Evolutionary conservation across 140 eudicot species (phyloP).

Genomic region (Senecio squalidus): DNA sequence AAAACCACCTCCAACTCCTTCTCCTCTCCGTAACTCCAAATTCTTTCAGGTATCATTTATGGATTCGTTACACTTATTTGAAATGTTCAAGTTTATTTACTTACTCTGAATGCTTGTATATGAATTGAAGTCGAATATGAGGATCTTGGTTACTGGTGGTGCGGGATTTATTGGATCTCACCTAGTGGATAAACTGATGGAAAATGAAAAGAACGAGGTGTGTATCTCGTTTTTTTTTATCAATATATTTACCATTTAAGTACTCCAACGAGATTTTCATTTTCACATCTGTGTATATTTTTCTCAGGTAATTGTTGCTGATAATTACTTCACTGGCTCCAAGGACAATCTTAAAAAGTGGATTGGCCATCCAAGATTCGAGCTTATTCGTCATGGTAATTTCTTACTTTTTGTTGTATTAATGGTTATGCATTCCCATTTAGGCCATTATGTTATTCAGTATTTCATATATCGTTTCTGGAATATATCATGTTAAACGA

Average conservation of each 20-base stretch:
- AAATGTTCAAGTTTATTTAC: too few relatives aligned
- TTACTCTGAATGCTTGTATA: not conserved
- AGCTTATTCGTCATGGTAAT: conserved; percentile 78
- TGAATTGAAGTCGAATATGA: conserved; percentile 73
- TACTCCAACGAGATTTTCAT: not conserved
- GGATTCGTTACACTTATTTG: too few relatives aligned
- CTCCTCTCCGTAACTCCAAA: conserved; percentile 76
- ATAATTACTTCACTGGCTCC: conserved; percentile 81
- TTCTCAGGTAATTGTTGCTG: conserved; percentile 71
- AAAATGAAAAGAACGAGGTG: conserved; percentile 92
- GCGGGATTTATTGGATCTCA: conserved; percentile 98
- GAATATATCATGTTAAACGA: not conserved
- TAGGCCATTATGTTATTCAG: not conserved
- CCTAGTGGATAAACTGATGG: conserved; percentile 81
- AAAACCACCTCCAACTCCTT: conserved; percentile 88
- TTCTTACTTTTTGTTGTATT: not conserved
- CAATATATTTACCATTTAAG: not conserved
- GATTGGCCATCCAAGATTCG: conserved; percentile 91
- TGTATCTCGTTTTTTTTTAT: not conserved
- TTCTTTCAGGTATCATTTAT: conserved; percentile 72
- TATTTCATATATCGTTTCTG: not conserved
- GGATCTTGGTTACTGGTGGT: conserved; percentile 92
- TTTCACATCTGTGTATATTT: conserved; percentile 6
- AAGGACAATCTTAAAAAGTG: conserved; percentile 75
- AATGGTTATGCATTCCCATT: not conserved